Evolutionary conservation across 768 basidiomycete species (phyloP).

Genomic region (Gloeophyllum trabeum): DNA sequence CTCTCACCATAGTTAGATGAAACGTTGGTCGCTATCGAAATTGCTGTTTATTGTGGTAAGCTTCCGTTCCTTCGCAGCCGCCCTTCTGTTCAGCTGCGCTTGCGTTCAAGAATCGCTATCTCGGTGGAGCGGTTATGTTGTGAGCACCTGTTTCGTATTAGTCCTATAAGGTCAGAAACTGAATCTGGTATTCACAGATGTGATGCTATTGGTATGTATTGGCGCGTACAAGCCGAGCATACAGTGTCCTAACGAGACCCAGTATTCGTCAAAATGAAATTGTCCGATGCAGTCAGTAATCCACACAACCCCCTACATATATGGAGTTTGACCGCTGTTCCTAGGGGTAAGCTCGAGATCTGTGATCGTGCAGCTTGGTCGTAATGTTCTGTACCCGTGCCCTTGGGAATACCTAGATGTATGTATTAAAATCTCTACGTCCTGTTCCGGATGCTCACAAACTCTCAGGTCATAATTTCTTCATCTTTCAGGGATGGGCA

Average conservation of each 20-base stretch:
- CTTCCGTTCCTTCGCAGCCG: background rate
- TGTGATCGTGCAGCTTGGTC: background rate
- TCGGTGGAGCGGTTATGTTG: background rate
- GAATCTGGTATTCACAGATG: too few species aligned
- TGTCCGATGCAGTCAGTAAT: background rate
- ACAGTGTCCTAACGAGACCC: background rate
- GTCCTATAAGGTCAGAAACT: too few species aligned
- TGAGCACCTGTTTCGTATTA: too few species aligned
- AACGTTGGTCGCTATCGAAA: background rate
- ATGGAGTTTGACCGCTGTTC: background rate
- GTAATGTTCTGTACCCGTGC: background rate
- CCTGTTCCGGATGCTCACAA: background rate
- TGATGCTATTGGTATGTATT: too few species aligned
- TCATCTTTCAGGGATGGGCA: background rate
- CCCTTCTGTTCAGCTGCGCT: background rate
- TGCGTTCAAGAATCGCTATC: background rate
- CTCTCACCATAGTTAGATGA: background rate
- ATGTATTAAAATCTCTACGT: background rate
- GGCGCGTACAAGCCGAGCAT: too few species aligned
- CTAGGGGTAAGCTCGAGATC: background rate
- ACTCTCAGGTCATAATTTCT: background rate
- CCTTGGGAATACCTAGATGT: background rate
- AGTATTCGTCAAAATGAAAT: background rate
- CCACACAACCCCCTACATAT: background rate
- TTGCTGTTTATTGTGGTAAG: background rate